Evolutionary conservation across 306 rosid species (phyloP), one percentile per base, ranked within the genome.

Genomic region (Quillaja saponaria): DNA sequence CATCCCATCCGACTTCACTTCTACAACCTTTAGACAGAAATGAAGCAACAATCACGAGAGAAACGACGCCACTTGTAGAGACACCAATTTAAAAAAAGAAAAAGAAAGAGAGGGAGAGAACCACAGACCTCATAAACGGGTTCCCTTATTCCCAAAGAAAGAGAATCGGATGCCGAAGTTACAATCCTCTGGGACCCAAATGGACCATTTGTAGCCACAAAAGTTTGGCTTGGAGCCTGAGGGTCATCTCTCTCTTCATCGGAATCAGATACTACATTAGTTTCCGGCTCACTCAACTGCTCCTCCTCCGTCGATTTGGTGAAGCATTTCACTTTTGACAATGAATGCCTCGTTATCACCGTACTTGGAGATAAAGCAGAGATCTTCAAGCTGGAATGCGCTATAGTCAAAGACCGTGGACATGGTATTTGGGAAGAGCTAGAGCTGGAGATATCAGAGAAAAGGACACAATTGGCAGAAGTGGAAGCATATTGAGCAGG

Each of bases 121-220:
- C 53, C 17, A 53, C 76, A 49, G 50, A 94, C 97, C 85, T 89
- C 91, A 57, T 94, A 94, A 61, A 94, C 86, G 3, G 87, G 95
- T 77, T 94, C 99, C 2, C 99, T 95, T 73, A 94, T 87, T 64
- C 97, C 96, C n/a, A 87, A 89, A 20, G 86, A 76, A 8, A 78
- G 71, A 66, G 77, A 80, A 19, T 94, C 99, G 0, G 78, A 64
- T 4, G 83, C 73, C n/a, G 87, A 34, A 17, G 86, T 13, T 6
- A 71, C 18, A 49, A 68, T 72, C 47, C 68, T 81, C 70, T 53
- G 73, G 68, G 81, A 35, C 64, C 74, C 72, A 18, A 59, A n/a
- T 7, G 61, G 52, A 13, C 21, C 49, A 28, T 13, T 41, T 25
- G 56, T 48, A n/a, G 46, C 49, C 50, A 39, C 47, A 3, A 79